Percentiles rank a stretch among this genome's conserved stretches.
phyloP scores from a whole-genome alignment of 2,329 filamentous ascomycete genomes.

The Beauveria varroae region DNA sequence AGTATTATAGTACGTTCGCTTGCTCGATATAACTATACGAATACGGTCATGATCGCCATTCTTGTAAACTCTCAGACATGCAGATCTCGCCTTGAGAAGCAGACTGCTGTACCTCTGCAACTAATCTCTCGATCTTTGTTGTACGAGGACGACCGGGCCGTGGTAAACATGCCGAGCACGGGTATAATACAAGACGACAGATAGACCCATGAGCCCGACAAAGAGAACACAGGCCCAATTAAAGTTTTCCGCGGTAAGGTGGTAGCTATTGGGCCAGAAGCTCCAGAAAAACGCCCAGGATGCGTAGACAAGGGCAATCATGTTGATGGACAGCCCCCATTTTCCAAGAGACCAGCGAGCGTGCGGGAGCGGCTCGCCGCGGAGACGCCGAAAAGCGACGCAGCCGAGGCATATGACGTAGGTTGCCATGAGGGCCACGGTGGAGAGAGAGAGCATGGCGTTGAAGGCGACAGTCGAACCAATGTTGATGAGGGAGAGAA shows the following conservation, averaged over 20 bases:
- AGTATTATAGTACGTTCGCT: no score
- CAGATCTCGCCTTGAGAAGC: no score
- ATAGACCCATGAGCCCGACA: slow-evolving; percentile 5
- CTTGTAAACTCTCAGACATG: no score
- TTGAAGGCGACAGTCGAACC: slow-evolving; percentile 16
- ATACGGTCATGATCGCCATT: no score
- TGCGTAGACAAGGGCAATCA: slow-evolving; percentile 6
- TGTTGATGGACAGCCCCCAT: slow-evolving; percentile 14
- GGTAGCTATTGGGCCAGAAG: slow-evolving; percentile 15
- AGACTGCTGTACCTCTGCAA: no score
- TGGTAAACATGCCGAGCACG: slow-evolving; percentile 5
- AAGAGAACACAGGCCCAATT: slow-evolving; percentile 14
- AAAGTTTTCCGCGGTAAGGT: slow-evolving; percentile 11
- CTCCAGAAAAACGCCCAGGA: slow-evolving; percentile 15
- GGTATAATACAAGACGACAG: background rate
- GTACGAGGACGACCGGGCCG: background rate
- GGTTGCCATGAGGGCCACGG: slow-evolving; percentile 14
- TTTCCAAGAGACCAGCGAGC: slow-evolving; percentile 13
- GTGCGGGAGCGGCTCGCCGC: slow-evolving; percentile 12
- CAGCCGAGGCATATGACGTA: slow-evolving; percentile 15
- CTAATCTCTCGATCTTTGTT: background rate
- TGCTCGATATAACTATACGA: no score
- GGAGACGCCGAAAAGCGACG: slow-evolving; percentile 11
- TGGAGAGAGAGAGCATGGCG: slow-evolving; percentile 15
- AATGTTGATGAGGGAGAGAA: slow-evolving; percentile 13